Base-by-base conservation (phyloP, 371 early-diverging fungal genomes). In the Rhizopus delemar region DNA sequence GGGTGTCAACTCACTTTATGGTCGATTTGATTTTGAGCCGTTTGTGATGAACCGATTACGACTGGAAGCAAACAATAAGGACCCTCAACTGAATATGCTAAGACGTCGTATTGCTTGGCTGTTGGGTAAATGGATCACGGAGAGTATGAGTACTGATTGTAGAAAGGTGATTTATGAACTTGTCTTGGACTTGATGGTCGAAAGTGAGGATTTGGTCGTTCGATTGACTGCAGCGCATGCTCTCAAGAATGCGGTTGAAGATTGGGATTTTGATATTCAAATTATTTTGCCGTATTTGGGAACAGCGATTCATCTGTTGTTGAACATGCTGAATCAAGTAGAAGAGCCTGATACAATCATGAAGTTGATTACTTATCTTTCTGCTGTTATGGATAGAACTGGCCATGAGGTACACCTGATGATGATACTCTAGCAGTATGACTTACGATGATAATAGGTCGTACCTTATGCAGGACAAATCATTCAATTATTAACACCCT, bases 251-350 rank as follows among this genome's bases (percentile, higher is more conserved):
- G 88, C 87, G 41, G 78, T 90, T 6, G 94, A 94, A 57, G 94
- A 95, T 59, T 92, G 91, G 92, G 93, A 92, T 57, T 95, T 95
- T 73, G 92, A 91, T 39, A 76, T 87, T 4, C 69, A 72, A 0
- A 74, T 79, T 28, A 90, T 95, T 50, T 56, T 79, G 28, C 91
- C 92, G 3, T 94, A 83, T 68, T 63, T 92, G 38, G 88, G 85
- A 31, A 68, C 70, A 5, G 74, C 86, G 29, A 78, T 95, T 55
- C 71, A 80, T 33, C 56, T 77, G 12, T 57, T 92, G 11, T 70
- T 86, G 5, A 62, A 56, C 1, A 51, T 93, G 39, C 64, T 95
- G 41, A 72, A 76, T 9, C 80, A 86, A n/a, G 85, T 86, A 0
- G 87, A 86, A 41, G 91, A 91, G 53, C 80, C 89, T 3, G 95